Evolutionary conservation across 2,329 filamentous ascomycete genomes (phyloP).

Genomic region (Fusarium pilosicola): DNA sequence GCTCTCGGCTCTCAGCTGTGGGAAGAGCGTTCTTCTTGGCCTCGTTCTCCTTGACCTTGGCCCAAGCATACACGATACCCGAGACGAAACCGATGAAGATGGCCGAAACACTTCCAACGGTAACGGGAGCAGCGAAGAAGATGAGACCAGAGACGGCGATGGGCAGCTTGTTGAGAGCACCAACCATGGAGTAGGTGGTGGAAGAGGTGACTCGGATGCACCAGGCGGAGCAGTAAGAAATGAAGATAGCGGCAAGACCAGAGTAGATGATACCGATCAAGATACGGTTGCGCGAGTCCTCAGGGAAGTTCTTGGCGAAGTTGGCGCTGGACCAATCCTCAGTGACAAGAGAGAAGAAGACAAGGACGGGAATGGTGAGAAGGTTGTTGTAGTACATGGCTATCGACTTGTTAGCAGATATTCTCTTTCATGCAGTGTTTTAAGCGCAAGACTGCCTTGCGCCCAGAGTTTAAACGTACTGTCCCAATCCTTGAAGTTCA

Average conservation of each 20-base stretch:
- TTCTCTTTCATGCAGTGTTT: not conserved
- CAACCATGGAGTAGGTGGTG: conserved; percentile 98
- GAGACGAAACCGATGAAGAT: conserved; percentile 92
- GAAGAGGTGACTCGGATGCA: conserved; percentile 97
- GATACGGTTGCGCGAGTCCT: conserved; percentile 79
- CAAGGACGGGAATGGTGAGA: conserved; percentile 90
- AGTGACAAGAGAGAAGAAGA: conserved; percentile 80
- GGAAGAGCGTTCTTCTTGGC: conserved; percentile 65
- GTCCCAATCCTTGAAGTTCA: conserved; percentile 99
- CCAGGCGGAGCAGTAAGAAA: conserved; percentile 98
- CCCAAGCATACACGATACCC: conserved; percentile 90
- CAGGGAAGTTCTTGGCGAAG: conserved; percentile 86
- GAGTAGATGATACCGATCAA: conserved; percentile 93
- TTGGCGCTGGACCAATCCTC: conserved; percentile 95
- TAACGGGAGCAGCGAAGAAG: conserved; percentile 96
- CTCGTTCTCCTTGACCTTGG: conserved; percentile 65
- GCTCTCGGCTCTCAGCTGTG: conserved; percentile 58
- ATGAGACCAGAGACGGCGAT: conserved; percentile 91
- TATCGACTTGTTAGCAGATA: conserved; percentile 55
- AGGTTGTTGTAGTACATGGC: conserved; percentile 99
- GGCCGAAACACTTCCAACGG: conserved; percentile 91
- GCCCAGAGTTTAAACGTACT: conserved; percentile 69
- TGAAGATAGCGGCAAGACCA: conserved; percentile 92
- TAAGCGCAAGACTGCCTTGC: not conserved
- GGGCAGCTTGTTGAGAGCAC: conserved; percentile 96